Evolutionary conservation across 2,329 filamentous ascomycete species (phyloP), one percentile per base, ranked within the genome.

Genomic region (Hymenoscyphus fraxineus): DNA sequence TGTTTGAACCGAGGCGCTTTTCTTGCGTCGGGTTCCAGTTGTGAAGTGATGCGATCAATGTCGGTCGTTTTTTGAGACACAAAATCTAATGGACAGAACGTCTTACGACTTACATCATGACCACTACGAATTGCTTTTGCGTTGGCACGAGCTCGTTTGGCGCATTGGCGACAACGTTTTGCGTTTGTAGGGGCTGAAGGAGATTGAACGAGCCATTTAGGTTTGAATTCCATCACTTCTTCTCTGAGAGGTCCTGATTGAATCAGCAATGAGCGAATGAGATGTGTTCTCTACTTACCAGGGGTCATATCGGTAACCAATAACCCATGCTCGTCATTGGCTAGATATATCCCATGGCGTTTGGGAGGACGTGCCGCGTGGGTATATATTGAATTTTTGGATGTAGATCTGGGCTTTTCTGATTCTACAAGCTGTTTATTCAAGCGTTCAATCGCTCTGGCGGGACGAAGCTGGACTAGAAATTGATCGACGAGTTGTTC

Each of bases 161-260:
- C 91, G 74, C 91, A 95, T 47, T 89, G 92, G 39, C 91, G 86
- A 77, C 91, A 95, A 60, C 89, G 82, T 60, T 80, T 83, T 51
- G 89, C 84, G 35, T 78, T 76, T 0, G 73, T 32, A 1, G 91
- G 91, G 0, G 91, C 90, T 44, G 85, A 87, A 3, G 88, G 90
- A 1, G 90, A 93, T 74, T 93, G 90, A 9, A 82, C 78, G 32
- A 95, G 83, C 91, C 91, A 95, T 77, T 95, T 95, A 15, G 91
- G 91, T 75, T 95, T 95, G 77, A 94, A 89, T 74, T 94, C 90
- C 63, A 91, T 78, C 39, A 90, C 74, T 6, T 76, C 70, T 59
- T 79, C 72, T 3, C 72, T 73, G 0, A 75, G 71, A 15, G 27
- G 44, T 22, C 57, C 63, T 65, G 32, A 13, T 61, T 35, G 6